These are phyloP conservation scores for Trichoderma gracile DNA, from an alignment of 2,329 filamentous ascomycete genomes.

Conservation along the genomic window DNA sequence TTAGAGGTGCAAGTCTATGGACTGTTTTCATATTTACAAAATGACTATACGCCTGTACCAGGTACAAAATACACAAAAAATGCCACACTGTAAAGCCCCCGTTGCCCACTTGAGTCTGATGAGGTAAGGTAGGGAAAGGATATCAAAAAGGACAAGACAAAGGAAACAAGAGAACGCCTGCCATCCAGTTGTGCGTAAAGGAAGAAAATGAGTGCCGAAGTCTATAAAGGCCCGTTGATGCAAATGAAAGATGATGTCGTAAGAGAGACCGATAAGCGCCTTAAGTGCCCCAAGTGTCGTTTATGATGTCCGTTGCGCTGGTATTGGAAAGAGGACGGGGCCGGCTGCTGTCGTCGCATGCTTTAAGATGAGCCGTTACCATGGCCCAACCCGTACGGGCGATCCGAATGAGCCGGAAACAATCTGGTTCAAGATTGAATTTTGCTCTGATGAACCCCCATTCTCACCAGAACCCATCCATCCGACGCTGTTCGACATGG, in stretches of 20 bases:
- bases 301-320: too few relatives aligned
- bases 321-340: background rate
- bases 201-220: conserved; percentile 35
- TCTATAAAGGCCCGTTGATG: conserved; percentile 43
- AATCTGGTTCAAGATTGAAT: conserved; percentile 63
- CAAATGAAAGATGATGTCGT: conserved; percentile 39
- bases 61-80: conserved; percentile 19
- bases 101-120: conserved; percentile 9
- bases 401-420: conserved; percentile 61
- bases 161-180: conserved; percentile 36
- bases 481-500: conserved; percentile 71
- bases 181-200: conserved; percentile 35
- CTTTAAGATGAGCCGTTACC: conserved; percentile 43
- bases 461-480: conserved; percentile 65
- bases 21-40: conserved; percentile 24
- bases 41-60: conserved; percentile 8
- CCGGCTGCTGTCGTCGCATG: background rate
- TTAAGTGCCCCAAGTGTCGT: conserved; percentile 39
- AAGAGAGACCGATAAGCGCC: conserved; percentile 29
- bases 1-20: conserved; percentile 20
- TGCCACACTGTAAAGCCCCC: conserved; percentile 24
- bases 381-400: conserved; percentile 63
- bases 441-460: conserved; percentile 44
- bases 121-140: conserved; percentile 31
- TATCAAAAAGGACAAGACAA: conserved; percentile 35